phyloP scores from a whole-genome alignment of 2,329 filamentous ascomycete genomes.

The Paecilomyces sp. region DNA sequence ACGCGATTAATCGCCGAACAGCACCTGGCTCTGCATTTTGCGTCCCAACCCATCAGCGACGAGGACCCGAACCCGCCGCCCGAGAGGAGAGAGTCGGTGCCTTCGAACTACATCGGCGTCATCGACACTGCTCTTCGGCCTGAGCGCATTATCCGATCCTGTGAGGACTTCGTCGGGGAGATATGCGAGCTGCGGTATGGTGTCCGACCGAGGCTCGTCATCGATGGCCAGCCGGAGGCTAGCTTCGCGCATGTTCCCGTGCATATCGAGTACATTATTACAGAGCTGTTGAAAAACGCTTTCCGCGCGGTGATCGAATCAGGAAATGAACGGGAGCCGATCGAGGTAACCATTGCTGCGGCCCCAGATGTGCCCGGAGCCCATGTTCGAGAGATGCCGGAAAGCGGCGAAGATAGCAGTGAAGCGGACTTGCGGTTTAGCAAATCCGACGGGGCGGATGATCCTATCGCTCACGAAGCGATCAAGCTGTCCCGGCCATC shows the following conservation, averaged over 20 bases:
- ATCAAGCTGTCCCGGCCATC: conserved; percentile 33
- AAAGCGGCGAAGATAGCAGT: conserved; percentile 6
- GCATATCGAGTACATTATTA: conserved; percentile 95
- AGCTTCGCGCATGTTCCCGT: conserved; percentile 90
- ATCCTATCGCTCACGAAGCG: conserved; percentile 22
- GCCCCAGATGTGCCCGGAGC: conserved; percentile 45
- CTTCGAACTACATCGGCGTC: conserved; percentile 74
- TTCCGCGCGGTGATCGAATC: conserved; percentile 89
- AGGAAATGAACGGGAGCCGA: conserved; percentile 68
- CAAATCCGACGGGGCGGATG: conserved; percentile 15
- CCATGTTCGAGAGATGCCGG: conserved; percentile 16
- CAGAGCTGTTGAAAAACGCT: conserved; percentile 91
- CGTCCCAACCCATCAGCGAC: conserved; percentile 64
- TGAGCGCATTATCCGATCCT: conserved; percentile 71
- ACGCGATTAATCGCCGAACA: conserved; percentile 93
- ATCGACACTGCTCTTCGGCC: conserved; percentile 88
- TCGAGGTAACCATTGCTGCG: conserved; percentile 87
- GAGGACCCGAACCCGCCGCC: conserved; percentile 33
- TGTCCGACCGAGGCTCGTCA: conserved; percentile 68
- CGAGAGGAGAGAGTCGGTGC: conserved; percentile 14
- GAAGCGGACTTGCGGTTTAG: conserved; percentile 24
- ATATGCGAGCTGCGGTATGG: conserved; percentile 97
- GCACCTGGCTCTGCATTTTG: conserved; percentile 82
- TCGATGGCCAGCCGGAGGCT: conserved; percentile 81
- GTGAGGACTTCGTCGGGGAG: conserved; percentile 85